Evolutionary conservation across 768 basidiomycete genomes (phyloP).

Genomic region (Termitomyces sp.): DNA sequence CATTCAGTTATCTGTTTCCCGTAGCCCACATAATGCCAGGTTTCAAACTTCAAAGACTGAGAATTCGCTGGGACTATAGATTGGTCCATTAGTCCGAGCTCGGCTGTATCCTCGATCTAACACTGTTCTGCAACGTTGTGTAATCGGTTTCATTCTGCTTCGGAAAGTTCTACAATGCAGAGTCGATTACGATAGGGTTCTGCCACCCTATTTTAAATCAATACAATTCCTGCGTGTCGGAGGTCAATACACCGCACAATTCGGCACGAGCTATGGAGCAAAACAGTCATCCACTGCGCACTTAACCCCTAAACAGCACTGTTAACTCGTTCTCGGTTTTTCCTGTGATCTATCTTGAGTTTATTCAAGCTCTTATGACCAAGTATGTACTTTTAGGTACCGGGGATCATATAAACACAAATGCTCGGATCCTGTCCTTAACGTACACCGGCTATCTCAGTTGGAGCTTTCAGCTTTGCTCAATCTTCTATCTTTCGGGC

Average conservation of each 20-base stretch:
- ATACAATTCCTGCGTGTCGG: neutral
- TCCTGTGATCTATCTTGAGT: neutral
- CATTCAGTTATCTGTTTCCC: neutral
- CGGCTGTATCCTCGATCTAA: neutral
- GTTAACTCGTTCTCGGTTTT: neutral
- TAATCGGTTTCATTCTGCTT: neutral
- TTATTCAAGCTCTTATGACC: neutral
- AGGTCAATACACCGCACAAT: neutral
- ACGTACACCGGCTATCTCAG: neutral
- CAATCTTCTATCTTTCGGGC: neutral
- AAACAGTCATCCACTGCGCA: neutral
- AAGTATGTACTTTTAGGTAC: neutral
- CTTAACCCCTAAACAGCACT: neutral
- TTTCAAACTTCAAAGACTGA: neutral
- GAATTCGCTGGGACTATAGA: too few species aligned
- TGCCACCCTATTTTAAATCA: neutral
- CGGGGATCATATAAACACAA: neutral
- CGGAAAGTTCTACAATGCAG: neutral
- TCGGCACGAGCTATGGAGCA: neutral
- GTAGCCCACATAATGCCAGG: neutral
- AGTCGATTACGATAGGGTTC: neutral
- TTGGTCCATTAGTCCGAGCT: neutral
- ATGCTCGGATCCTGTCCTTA: neutral
- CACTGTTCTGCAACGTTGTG: neutral
- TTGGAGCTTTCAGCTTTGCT: neutral